Base-by-base conservation (phyloP, 768 basidiomycete genomes). In the Lentinula raphanica region DNA sequence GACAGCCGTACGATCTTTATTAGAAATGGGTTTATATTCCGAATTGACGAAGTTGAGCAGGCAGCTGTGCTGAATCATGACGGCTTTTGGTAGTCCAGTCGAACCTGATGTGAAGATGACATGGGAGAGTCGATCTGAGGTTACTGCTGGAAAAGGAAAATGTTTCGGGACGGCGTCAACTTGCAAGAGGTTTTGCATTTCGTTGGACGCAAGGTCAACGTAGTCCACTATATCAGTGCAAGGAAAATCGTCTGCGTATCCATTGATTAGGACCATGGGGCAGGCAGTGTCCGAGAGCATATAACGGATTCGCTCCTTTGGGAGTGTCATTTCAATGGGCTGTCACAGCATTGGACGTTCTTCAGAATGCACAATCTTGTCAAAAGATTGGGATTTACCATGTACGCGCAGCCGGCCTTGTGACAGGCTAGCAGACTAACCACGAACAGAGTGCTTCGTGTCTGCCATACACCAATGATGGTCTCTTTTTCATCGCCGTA, bases 21-120 rank as follows among this genome's bases (percentile, higher is more conserved):
- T 49, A 17, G 25, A 23, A 13, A 49, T 49, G 11, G 50, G 25
- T 13, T 38, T 35, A 21, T 32, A 53, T 15, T 53, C 50, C 31
- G 50, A 15, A 23, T 35, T 23, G 12, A 38, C 21, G 36, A 29
- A 53, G 36, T 53, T 53, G 50, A 53, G 50, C 15, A 53, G 36
- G 6, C 36, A 32, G 50, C 50, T 38, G 21, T 53, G 50, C 50
- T 53, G 29, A 23, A 53, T 38, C 62, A 65, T 63, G 28, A 65
- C 63, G n/a, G 63, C 64, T 44, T 65, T 65, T 13, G 64, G 64
- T 27, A 61, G 58, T 5, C 64, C 64, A n/a, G 64, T 63, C 19
- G 60, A 61, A 29, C 64, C 64, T 15, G 60, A 61, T 23, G 64
- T 65, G 50, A 53, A 53, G 32, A 53, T 36, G 1, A 53, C 35